Evolutionary conservation across 1,139 yeast species (phyloP).

Genomic region (Yueomyces sp.): DNA sequence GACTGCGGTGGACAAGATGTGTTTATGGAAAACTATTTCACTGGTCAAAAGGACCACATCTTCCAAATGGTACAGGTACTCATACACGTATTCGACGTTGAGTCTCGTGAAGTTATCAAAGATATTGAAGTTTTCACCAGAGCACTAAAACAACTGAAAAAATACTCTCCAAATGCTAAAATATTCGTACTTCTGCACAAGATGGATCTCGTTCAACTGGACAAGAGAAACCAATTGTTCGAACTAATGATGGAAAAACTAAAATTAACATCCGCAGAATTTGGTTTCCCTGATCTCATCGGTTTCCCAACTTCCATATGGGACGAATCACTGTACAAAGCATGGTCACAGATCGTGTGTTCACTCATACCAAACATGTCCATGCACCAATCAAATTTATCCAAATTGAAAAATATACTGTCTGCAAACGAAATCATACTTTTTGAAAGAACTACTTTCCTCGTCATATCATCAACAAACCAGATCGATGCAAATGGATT

Average conservation of each 20-base stretch:
- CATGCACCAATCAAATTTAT: conserved; percentile 61
- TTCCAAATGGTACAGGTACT: conserved; percentile 96
- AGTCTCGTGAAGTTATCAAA: conserved; percentile 78
- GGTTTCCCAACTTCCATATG: conserved; percentile 96
- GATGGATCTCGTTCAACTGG: conserved; percentile 89
- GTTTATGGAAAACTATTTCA: conserved; percentile 87
- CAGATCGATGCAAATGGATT: conserved; percentile 13
- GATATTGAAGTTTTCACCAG: conserved; percentile 87
- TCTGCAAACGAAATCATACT: conserved; percentile 85
- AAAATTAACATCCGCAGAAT: conserved; percentile 65
- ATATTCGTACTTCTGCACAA: conserved; percentile 87
- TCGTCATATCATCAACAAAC: conserved; percentile 75
- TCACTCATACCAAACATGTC: conserved; percentile 88
- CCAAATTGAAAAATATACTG: conserved; percentile 60
- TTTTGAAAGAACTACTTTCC: conserved; percentile 86
- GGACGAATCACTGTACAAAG: conserved; percentile 93
- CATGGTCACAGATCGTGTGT: conserved; percentile 95
- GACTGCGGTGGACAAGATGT: conserved; percentile 98
- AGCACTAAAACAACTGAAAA: conserved; percentile 68
- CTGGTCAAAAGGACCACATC: conserved; percentile 79
- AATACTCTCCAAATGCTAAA: conserved; percentile 82
- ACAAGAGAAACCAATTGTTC: conserved; percentile 74
- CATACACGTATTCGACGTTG: conserved; percentile 94
- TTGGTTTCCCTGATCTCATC: conserved; percentile 54
- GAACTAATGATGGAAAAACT: conserved; percentile 73